A percentile compares a stretch with the other conserved stretches of the same genome.
These are phyloP conservation scores for Globisporangium emineosum DNA, from an alignment of 352 stramenopile species.

Conservation along the genomic window DNA sequence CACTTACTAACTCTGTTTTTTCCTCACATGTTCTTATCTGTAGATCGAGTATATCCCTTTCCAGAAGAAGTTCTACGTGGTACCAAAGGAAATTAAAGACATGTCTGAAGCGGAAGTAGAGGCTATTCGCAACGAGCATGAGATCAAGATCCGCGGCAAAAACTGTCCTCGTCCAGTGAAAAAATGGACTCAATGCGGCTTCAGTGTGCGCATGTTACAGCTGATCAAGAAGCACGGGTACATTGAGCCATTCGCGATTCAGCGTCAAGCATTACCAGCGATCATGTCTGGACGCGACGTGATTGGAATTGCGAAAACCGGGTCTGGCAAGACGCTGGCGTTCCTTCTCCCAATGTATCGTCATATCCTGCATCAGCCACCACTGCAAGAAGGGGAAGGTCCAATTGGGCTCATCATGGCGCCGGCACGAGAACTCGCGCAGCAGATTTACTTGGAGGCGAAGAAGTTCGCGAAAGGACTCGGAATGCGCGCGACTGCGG, in stretches of 20 bases:
- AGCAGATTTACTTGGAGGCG: slow-evolving; percentile 98
- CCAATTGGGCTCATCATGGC: slow-evolving; percentile 98
- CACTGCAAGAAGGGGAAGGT: slow-evolving; percentile 92
- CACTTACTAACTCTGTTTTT: neutral
- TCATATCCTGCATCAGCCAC: slow-evolving; percentile 93
- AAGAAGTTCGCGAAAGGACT: slow-evolving; percentile 93
- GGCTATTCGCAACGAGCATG: slow-evolving; percentile 77
- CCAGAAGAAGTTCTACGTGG: slow-evolving; percentile 99
- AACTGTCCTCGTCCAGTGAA: slow-evolving; percentile 94
- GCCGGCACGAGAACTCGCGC: slow-evolving; percentile 96
- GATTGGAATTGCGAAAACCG: slow-evolving; percentile 99
- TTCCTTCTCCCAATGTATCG: slow-evolving; percentile 93
- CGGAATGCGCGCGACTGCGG: slow-evolving; percentile 90
- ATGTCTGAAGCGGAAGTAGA: slow-evolving; percentile 87
- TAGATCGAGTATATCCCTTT: slow-evolving; percentile 96
- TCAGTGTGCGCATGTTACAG: slow-evolving; percentile 94
- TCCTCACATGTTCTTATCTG: neutral
- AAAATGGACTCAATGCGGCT: slow-evolving; percentile 97
- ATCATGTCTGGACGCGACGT: slow-evolving; percentile 99
- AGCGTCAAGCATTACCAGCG: slow-evolving; percentile 95
- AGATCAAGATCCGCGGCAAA: slow-evolving; percentile 97
- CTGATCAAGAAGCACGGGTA: slow-evolving; percentile 94
- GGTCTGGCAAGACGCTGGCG: slow-evolving; percentile 90
- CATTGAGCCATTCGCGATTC: slow-evolving; percentile 95
- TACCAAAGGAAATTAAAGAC: slow-evolving; percentile 91